Evolutionary conservation across 139 green algal genomes (phyloP).

Genomic region (Dunaliella primolecta): DNA sequence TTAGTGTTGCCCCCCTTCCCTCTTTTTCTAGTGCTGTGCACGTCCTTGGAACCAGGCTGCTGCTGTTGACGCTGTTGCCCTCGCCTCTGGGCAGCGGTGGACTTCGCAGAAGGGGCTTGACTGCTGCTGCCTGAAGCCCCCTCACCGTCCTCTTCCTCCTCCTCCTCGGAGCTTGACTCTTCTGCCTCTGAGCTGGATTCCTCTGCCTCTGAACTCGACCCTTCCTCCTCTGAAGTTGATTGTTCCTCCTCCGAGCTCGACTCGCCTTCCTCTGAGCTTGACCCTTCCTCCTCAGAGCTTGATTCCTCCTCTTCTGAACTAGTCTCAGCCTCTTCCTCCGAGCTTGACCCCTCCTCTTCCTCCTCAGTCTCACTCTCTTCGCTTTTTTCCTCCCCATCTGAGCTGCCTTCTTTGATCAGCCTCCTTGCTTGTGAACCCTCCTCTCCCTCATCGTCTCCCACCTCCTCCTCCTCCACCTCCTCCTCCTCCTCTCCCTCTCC

Average conservation of each 20-base stretch:
- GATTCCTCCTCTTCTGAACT: not conserved
- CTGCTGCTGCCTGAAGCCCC: no score
- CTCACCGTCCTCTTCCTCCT: no score
- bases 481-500: constrained; percentile 11
- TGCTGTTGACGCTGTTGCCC: not conserved
- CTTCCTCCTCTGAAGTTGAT: no score
- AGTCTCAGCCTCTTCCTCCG: not conserved
- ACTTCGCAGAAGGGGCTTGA: no score
- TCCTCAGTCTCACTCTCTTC: not conserved
- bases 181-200: no score
- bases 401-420: not conserved
- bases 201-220: no score
- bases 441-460: no score
- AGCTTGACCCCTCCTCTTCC: constrained; percentile 9
- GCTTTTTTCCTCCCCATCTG: not conserved
- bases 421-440: not conserved
- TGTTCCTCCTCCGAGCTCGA: no score
- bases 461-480: not conserved
- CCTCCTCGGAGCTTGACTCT: no score
- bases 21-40: not conserved
- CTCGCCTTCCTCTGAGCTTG: no score
- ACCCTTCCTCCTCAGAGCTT: no score
- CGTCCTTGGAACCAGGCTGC: not conserved
- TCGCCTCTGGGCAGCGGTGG: not conserved
- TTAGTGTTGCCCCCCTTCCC: not conserved